Conservation (phyloP, 768 basidiomycete species). For the Rhodosporidiobolus sp. region DNA sequence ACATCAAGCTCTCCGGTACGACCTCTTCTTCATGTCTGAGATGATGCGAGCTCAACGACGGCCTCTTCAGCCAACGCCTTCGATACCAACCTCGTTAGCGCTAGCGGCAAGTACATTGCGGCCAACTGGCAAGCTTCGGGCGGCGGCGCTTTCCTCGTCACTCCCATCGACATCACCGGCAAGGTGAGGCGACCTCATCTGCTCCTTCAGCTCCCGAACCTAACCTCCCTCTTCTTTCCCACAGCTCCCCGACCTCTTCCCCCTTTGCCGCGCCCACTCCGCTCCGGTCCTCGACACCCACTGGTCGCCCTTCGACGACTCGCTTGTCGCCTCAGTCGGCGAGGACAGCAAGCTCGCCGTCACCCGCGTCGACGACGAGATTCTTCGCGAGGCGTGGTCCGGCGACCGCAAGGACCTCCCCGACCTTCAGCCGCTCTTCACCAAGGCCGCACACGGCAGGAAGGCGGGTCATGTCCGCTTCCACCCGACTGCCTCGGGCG, state of each 20-base stretch:
- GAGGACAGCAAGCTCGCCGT: slow-evolving; percentile 92
- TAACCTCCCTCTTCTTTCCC: slow-evolving; percentile 50
- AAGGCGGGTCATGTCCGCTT: slow-evolving; percentile 93
- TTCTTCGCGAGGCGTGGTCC: slow-evolving; percentile 62
- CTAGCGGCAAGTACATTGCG: slow-evolving; percentile 82
- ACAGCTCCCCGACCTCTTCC: slow-evolving; percentile 79
- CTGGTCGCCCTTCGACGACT: slow-evolving; percentile 93
- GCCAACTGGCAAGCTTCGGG: slow-evolving; percentile 86
- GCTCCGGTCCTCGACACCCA: slow-evolving; percentile 80
- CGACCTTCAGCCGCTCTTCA: slow-evolving; percentile 81
- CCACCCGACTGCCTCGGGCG: slow-evolving; percentile 83
- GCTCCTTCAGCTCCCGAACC: slow-evolving; percentile 49
- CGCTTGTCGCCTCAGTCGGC: slow-evolving; percentile 81
- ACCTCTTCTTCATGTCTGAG: neutral
- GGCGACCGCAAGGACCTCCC: slow-evolving; percentile 76
- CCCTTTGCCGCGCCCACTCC: slow-evolving; percentile 72
- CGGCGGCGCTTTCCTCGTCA: slow-evolving; percentile 89
- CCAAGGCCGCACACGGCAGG: slow-evolving; percentile 60
- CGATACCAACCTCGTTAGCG: slow-evolving; percentile 90
- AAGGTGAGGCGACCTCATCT: slow-evolving; percentile 80
- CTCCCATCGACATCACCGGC: slow-evolving; percentile 63
- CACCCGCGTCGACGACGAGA: slow-evolving; percentile 73
- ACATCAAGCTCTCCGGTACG: slow-evolving; percentile 39
- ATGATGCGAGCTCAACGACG: too few species aligned
- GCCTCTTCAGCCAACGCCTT: slow-evolving; percentile 60